Base-by-base conservation (phyloP, 163 green algal genomes). In the Volvox carteri region DNA sequence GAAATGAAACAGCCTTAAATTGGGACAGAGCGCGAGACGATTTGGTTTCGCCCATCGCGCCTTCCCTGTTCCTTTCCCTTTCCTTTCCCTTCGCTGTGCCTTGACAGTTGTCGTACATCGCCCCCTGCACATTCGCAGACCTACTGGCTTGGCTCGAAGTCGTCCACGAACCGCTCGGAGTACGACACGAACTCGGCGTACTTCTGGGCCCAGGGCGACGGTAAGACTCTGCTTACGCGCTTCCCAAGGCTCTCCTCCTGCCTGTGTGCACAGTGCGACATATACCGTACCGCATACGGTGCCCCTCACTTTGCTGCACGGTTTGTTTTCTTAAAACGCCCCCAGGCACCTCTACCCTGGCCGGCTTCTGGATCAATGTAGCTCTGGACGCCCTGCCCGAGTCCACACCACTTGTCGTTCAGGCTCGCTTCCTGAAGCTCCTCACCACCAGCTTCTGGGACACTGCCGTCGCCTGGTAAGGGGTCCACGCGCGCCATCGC, bases 401-500 rank as follows among this genome's bases (percentile, higher is more conserved):
- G 12, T 30, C 4, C 33, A 79, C 67, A 4, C 25, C 67, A 0
- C 46, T 88, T 14, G 42, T 73, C 21, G n/a, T 78, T 12, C 65
- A 80, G 67, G 81, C 81, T 0, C 65, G 81, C 46, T 88, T 81
- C 81, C 75, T 81, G 30, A 54, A 79, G 46, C 67, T 73, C 33
- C 67, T 88, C 14, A 58, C 33, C 67, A 54, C 81, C 67, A 70
- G 62, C 67, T 70, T 70, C 80, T 87, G 62, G 62, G 80, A 87
- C 44, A 70, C 80, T 30, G 65, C 30, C 80, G 33, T 78, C 6
- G 44, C 80, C 25, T 86, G 78, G 76, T 85, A 30, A 48, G 75
- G 4, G 4, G 25, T 70, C 11, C 58, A 23, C 11, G 21, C 14
- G 25, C 33, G 58, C n/a, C n/a, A n/a, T n/a, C n/a, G n/a, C n/a